Conservation (phyloP, 2,329 filamentous ascomycete genomes). For the Hirsutella minnesotensis region DNA sequence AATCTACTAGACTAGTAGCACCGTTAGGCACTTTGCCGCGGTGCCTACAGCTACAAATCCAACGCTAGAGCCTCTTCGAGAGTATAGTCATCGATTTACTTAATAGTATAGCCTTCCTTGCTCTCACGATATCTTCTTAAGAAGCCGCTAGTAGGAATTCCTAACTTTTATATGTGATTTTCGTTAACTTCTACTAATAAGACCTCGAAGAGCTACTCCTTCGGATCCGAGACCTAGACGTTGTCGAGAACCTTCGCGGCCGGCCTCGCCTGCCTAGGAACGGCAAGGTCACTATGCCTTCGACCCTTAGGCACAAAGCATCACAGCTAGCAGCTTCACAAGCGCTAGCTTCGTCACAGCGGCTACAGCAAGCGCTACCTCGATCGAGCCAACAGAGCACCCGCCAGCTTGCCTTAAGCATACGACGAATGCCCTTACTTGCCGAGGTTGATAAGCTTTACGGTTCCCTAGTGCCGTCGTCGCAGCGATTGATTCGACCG, state of each 20-base stretch:
- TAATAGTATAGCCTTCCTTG: no score
- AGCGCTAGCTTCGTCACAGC: neutral
- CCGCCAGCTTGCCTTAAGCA: neutral
- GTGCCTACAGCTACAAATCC: no score
- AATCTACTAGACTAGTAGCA: no score
- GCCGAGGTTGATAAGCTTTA: neutral
- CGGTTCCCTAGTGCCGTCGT: neutral
- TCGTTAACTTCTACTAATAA: neutral
- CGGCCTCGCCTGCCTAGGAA: neutral
- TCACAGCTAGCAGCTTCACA: neutral
- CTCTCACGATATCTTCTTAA: no score
- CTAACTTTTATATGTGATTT: neutral
- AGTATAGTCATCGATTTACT: no score
- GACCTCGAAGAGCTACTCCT: neutral
- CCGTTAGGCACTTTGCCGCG: no score
- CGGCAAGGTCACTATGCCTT: neutral
- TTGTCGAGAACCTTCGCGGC: neutral
- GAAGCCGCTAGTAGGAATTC: neutral
- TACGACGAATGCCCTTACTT: neutral
- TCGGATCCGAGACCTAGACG: neutral
- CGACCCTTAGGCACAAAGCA: neutral
- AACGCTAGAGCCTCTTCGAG: no score
- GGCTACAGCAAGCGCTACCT: no score
- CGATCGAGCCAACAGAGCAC: neutral
- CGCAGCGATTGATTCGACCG: neutral